A percentile compares a stretch with the other conserved stretches of the same genome.
phyloP scores from a whole-genome alignment of 2,329 filamentous ascomycete species.

The Exophiala dermatitidis region DNA sequence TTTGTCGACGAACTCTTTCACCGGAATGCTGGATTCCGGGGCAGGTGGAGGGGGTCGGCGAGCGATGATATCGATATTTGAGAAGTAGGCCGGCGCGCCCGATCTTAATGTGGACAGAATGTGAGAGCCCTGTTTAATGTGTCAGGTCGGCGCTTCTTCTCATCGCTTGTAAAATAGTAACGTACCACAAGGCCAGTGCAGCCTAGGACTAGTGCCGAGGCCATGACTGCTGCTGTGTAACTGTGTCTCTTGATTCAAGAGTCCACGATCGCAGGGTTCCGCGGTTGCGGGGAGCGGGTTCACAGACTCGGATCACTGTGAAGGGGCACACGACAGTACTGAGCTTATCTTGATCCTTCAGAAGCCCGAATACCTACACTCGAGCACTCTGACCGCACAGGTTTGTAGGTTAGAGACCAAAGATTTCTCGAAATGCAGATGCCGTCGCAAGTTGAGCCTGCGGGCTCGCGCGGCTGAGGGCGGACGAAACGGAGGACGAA shows the following conservation, averaged over 20 bases:
- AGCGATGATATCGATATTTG: constrained; percentile 41
- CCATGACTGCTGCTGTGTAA: constrained; percentile 30
- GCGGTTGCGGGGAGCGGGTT: too few species aligned
- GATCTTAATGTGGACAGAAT: constrained; percentile 55
- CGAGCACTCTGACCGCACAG: too few species aligned
- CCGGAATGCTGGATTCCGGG: constrained; percentile 51
- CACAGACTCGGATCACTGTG: too few species aligned
- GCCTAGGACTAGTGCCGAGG: constrained; percentile 41
- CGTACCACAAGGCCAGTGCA: constrained; percentile 46
- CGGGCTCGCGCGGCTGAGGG: too few species aligned
- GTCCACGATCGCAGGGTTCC: too few species aligned
- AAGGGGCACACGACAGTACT: too few species aligned
- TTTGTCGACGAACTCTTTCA: constrained; percentile 52
- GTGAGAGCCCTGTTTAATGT: constrained; percentile 53
- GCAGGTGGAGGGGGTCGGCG: constrained; percentile 35
- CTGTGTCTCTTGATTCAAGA: background rate
- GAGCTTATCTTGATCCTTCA: too few species aligned
- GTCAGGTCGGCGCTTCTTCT: background rate
- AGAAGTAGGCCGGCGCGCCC: constrained; percentile 31
- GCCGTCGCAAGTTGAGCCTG: too few species aligned
- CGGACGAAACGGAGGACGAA: too few species aligned
- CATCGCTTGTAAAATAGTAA: background rate
- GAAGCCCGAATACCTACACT: too few species aligned
- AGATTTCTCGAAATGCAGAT: too few species aligned
- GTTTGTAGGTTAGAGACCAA: too few species aligned